These are phyloP conservation scores for Escallonia herrerae DNA, from an alignment of 129 eudicot species.

Conservation along the genomic window DNA sequence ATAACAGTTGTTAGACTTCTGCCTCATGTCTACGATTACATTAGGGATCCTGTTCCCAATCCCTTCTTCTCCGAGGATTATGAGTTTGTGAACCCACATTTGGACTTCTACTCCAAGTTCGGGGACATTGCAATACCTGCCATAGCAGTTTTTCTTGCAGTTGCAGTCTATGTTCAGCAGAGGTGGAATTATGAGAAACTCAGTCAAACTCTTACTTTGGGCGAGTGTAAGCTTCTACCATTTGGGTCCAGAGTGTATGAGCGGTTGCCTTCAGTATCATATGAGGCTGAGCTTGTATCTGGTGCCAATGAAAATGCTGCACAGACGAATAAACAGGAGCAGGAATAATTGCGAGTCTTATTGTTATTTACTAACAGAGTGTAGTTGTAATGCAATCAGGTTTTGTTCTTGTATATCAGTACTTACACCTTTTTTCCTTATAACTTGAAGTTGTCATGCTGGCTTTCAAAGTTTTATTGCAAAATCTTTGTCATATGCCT, in stretches of 20 bases:
- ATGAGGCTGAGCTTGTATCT: conserved; percentile 88
- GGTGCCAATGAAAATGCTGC: conserved; percentile 25
- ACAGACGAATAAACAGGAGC: conserved; percentile 31
- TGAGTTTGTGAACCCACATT: conserved; percentile 66
- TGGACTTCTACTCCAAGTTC: conserved; percentile 58
- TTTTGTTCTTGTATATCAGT: not conserved
- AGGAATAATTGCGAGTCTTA: conserved; percentile 27
- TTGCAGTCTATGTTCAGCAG: conserved; percentile 60
- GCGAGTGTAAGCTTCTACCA: conserved; percentile 42
- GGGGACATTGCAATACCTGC: conserved; percentile 67
- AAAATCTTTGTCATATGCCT: too few relatives aligned
- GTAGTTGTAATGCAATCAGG: not conserved
- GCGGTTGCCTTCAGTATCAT: conserved; percentile 55
- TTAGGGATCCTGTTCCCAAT: conserved; percentile 44
- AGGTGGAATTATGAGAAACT: conserved; percentile 56
- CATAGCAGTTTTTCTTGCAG: conserved; percentile 45
- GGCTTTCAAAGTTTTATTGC: not conserved
- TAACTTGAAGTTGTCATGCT: not conserved
- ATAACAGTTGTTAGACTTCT: conserved; percentile 60
- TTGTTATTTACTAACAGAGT: not conserved
- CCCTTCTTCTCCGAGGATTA: conserved; percentile 82
- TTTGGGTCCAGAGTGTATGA: conserved; percentile 56
- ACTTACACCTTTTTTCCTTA: not conserved
- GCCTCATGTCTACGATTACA: conserved; percentile 73
- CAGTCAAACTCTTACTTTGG: conserved; percentile 29